phyloP scores from a whole-genome alignment of 2,329 filamentous ascomycete species.

The Pyricularia pennisetigena region DNA sequence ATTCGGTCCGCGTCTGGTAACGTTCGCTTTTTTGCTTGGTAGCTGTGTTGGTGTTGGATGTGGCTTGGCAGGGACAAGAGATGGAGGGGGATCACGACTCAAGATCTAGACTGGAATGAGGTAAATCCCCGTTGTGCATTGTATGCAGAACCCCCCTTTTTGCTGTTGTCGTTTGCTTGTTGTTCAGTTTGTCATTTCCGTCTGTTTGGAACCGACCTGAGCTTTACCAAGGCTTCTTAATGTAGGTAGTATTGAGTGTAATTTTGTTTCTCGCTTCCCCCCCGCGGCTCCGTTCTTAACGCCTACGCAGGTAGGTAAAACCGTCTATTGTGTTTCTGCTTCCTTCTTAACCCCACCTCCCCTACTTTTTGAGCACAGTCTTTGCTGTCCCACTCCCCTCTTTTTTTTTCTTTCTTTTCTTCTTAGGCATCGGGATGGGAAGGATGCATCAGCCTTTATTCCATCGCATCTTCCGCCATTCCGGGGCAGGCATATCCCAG shows the following conservation, averaged over 20 bases:
- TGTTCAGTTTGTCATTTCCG: neutral
- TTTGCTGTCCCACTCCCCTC: neutral
- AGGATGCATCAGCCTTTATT: neutral
- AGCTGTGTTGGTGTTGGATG: neutral
- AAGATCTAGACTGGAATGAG: neutral
- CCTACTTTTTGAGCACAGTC: neutral
- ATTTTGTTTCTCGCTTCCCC: neutral
- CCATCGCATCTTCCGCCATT: neutral
- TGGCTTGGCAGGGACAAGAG: neutral
- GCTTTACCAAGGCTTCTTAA: too few relatives aligned
- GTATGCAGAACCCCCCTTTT: neutral
- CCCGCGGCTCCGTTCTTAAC: neutral
- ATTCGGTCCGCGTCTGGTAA: neutral
- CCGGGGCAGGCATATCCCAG: neutral
- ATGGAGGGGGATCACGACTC: neutral
- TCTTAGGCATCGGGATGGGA: neutral
- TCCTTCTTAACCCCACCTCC: neutral
- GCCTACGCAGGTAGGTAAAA: neutral
- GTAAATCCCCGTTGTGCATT: neutral
- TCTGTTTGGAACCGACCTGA: neutral
- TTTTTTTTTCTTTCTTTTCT: too few relatives aligned
- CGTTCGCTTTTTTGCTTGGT: neutral
- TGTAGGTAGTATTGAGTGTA: neutral
- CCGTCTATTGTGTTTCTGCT: neutral
- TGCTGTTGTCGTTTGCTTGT: neutral